Percentiles rank a stretch among this genome's conserved stretches.
Conservation (phyloP, 2,329 filamentous ascomycete species). For the Pleomassaria siparia region DNA sequence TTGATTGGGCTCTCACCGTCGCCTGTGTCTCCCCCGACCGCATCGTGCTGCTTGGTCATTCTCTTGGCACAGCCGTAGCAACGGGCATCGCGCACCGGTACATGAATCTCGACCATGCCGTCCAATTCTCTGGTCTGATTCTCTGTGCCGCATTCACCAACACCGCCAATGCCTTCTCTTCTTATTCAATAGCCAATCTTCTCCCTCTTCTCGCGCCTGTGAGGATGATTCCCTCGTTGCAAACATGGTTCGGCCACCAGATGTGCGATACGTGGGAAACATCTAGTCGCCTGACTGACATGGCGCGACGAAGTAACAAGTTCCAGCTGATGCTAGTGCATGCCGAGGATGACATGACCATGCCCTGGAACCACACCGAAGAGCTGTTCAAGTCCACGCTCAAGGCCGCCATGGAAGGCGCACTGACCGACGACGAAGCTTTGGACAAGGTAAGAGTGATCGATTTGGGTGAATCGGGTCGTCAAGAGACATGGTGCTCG, state of each 20-base stretch:
- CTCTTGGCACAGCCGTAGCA: conserved; percentile 82
- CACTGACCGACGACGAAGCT: conserved; percentile 13
- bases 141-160: conserved; percentile 80
- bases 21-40: conserved; percentile 67
- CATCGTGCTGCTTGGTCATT: conserved; percentile 84
- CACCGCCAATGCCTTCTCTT: conserved; percentile 70
- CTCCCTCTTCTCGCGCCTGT: conserved; percentile 78
- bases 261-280: conserved; percentile 82
- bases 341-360: conserved; percentile 36
- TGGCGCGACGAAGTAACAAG: conserved; percentile 43
- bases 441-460: conserved; percentile 20
- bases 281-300: conserved; percentile 62
- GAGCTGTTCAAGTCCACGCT: conserved; percentile 32
- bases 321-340: conserved; percentile 36
- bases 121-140: conserved; percentile 78
- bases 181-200: conserved; percentile 75
- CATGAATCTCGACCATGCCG: conserved; percentile 56
- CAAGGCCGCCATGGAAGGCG: conserved; percentile 21
- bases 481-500: conserved; percentile 32
- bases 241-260: conserved; percentile 63
- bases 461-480: conserved; percentile 38
- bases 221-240: conserved; percentile 63
- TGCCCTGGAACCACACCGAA: conserved; percentile 40
- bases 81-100: conserved; percentile 74
- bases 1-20: conserved; percentile 73